These are phyloP conservation scores for Macadamia integrifolia DNA, from an alignment of 164 flowering plant species.

Conservation along the genomic window DNA sequence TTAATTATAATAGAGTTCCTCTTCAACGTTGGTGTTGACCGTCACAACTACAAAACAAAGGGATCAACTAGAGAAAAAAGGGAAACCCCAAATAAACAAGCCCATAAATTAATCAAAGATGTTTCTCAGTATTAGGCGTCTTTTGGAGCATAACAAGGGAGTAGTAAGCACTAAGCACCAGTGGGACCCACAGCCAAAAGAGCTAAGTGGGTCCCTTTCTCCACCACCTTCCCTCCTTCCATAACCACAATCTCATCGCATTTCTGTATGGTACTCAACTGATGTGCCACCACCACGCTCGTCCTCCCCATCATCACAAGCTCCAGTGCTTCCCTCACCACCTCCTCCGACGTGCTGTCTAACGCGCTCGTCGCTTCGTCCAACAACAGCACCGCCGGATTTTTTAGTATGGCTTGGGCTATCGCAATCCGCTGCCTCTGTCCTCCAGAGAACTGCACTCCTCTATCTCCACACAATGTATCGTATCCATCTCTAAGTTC, in stretches of 20 bases:
- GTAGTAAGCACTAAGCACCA: conserved; percentile 11
- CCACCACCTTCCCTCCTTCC: conserved; percentile 37
- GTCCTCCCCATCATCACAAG: conserved; percentile 43
- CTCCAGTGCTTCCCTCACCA: conserved; percentile 42
- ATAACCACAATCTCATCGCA: conserved; percentile 39
- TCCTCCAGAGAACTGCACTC: conserved; percentile 17
- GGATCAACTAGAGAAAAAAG: no score
- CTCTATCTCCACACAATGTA: conserved; percentile 17
- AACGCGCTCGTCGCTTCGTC: conserved; percentile 40
- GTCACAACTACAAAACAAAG: no score
- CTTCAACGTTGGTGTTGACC: no score
- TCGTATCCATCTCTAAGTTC: conserved; percentile 24
- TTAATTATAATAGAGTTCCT: no score
- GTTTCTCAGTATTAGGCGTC: no score
- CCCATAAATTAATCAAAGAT: no score
- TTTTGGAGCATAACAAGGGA: conserved; percentile 8
- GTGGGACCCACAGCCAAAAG: conserved; percentile 10
- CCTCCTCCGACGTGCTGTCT: conserved; percentile 34
- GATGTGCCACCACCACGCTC: conserved; percentile 38
- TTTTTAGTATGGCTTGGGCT: conserved; percentile 17
- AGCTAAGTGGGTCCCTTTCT: conserved; percentile 41
- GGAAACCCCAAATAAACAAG: no score
- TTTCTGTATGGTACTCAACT: conserved; percentile 42
- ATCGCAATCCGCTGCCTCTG: conserved; percentile 19
- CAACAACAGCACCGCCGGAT: conserved; percentile 13